Evolutionary conservation across 2,329 filamentous ascomycete genomes (phyloP).

Genomic region (Paracoccidioides brasiliensis): DNA sequence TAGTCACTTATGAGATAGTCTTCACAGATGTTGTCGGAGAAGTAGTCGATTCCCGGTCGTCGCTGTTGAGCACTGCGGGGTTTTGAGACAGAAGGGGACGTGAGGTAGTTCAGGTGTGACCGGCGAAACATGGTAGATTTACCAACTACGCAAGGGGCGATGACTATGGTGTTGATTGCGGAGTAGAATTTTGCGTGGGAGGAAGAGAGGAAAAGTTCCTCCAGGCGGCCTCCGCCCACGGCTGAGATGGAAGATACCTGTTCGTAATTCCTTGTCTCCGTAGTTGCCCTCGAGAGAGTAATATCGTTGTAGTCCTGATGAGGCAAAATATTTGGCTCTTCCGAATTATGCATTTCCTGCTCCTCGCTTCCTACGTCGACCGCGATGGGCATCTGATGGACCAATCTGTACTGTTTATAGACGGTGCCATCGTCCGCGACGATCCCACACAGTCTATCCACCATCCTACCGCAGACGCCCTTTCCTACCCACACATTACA

Average conservation of each 20-base stretch:
- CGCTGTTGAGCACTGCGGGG: constrained; percentile 21
- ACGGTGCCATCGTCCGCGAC: constrained; percentile 26
- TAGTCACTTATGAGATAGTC: constrained; percentile 91
- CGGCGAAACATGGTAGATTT: constrained; percentile 99
- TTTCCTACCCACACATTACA: constrained; percentile 88
- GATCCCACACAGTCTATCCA: constrained; percentile 69
- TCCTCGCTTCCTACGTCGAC: constrained; percentile 48
- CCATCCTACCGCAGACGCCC: constrained; percentile 73
- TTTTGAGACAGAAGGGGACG: constrained; percentile 38
- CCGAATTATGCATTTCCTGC: constrained; percentile 18
- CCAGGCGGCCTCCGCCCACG: constrained; percentile 64
- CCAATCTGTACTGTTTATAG: constrained; percentile 62
- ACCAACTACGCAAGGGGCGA: constrained; percentile 87
- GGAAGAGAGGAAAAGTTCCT: constrained; percentile 90
- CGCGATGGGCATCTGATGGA: constrained; percentile 82
- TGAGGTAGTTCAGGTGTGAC: constrained; percentile 70
- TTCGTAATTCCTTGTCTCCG: background rate
- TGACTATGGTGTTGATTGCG: constrained; percentile 82
- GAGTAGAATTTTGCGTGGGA: constrained; percentile 95
- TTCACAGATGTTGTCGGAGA: constrained; percentile 93
- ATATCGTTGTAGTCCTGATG: constrained; percentile 1
- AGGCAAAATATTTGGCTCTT: constrained; percentile 1
- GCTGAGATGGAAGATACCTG: constrained; percentile 13
- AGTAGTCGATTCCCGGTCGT: constrained; percentile 70
- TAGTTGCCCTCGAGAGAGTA: constrained; percentile 9